These are phyloP conservation scores for Tolypocladium nubicola DNA, from an alignment of 2,329 filamentous ascomycete species.

Conservation along the genomic window DNA sequence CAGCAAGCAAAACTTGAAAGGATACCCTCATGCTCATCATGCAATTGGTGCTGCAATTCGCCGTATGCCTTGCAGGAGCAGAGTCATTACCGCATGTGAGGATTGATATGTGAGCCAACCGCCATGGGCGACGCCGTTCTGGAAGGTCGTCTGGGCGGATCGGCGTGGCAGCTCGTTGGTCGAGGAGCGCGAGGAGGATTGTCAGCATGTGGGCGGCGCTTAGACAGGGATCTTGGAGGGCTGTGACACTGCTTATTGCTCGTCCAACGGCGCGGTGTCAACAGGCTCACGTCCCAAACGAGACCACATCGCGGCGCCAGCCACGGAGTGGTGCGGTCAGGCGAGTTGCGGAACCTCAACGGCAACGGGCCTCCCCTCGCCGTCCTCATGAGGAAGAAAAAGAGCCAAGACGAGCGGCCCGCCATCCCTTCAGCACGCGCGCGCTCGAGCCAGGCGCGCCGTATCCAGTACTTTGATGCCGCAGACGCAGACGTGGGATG, in stretches of 20 bases:
- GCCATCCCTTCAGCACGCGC: neutral
- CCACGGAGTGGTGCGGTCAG: neutral
- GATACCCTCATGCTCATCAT: neutral
- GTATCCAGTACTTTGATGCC: constrained; percentile 1
- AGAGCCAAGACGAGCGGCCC: neutral
- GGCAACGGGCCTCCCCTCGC: neutral
- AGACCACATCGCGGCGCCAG: neutral
- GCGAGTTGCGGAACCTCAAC: neutral
- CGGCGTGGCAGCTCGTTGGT: constrained; percentile 5
- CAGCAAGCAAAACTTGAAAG: neutral
- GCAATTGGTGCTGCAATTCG: neutral
- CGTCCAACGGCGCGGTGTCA: neutral
- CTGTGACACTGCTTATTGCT: neutral
- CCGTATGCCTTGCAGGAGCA: neutral
- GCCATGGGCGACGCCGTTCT: neutral
- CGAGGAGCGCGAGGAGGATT: constrained; percentile 6
- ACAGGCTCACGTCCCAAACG: neutral
- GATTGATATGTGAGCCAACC: neutral
- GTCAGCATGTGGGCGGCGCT: constrained; percentile 6
- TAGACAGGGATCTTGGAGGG: constrained; percentile 5
- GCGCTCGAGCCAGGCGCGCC: neutral
- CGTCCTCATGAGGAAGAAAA: neutral
- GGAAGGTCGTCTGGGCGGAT: constrained; percentile 2
- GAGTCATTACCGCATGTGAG: neutral
- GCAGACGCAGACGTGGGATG: neutral